phyloP scores from a whole-genome alignment of 1,284 basidiomycete genomes.

The Melampsora larici-populina region DNA sequence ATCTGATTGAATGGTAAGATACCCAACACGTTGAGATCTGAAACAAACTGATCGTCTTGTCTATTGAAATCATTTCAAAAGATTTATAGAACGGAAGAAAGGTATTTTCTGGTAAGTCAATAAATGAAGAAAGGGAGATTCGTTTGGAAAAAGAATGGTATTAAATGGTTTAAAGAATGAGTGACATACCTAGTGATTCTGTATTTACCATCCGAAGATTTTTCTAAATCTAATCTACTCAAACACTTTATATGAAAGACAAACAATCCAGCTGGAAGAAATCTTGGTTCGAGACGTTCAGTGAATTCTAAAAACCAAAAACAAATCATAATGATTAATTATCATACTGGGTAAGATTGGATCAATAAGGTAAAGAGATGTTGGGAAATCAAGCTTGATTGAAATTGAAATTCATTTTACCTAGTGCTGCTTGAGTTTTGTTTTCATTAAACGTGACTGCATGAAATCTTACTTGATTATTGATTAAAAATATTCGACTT shows the following conservation, averaged over 20 bases:
- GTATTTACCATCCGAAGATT: slow-evolving; percentile 23
- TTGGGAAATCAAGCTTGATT: not conserved
- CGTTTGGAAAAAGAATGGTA: not conserved
- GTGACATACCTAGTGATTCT: slow-evolving; percentile 26
- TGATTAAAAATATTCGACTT: slow-evolving; percentile 23
- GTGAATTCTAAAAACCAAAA: not conserved
- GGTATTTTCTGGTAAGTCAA: not conserved
- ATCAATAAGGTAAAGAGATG: too few species aligned
- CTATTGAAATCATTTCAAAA: not conserved
- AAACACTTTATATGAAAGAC: not conserved
- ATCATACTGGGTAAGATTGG: too few species aligned
- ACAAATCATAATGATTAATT: too few species aligned
- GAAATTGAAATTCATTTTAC: not conserved
- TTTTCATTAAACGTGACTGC: slow-evolving; percentile 38
- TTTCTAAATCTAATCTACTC: slow-evolving; percentile 25
- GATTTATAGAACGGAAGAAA: not conserved
- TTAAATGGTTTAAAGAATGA: not conserved
- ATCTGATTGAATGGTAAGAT: too few species aligned
- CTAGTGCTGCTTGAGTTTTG: slow-evolving; percentile 5
- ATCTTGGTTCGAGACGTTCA: not conserved
- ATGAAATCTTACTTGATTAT: slow-evolving; percentile 35
- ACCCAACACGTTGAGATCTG: not conserved
- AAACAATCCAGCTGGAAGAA: not conserved
- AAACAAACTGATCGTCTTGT: slow-evolving; percentile 20
- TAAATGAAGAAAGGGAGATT: not conserved